A percentile compares a stretch with the other conserved stretches of the same genome.
phyloP scores from a whole-genome alignment of 2,329 filamentous ascomycete genomes.

The Curvularia eragrostidis region DNA sequence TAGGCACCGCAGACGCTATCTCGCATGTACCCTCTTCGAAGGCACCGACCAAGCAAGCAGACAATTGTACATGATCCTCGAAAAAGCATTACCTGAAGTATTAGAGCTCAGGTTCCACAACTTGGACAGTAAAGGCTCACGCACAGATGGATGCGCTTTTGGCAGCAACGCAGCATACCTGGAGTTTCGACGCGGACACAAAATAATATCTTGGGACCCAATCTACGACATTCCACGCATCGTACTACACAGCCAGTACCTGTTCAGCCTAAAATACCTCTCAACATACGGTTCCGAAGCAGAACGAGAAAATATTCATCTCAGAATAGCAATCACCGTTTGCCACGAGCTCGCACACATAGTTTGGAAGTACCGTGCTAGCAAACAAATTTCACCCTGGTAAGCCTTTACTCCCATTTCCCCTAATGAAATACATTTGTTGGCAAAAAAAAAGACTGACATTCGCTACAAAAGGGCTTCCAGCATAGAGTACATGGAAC shows the following conservation, averaged over 20 bases:
- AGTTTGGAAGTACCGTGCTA: slow-evolving; percentile 8
- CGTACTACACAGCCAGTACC: slow-evolving; percentile 9
- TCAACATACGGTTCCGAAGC: not conserved
- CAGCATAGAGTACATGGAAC: not conserved
- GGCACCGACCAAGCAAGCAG: not conserved
- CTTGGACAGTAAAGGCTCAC: not conserved
- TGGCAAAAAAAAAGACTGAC: not conserved
- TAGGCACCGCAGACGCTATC: not conserved
- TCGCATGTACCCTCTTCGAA: not conserved
- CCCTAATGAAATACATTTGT: too few species aligned
- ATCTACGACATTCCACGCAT: not conserved
- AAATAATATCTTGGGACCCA: not conserved
- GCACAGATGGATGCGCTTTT: not conserved
- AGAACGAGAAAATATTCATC: not conserved
- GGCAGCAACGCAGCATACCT: not conserved
- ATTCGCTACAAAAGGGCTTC: not conserved
- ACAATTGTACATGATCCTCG: not conserved
- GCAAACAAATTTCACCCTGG: not conserved
- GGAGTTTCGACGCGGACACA: not conserved
- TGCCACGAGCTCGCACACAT: slow-evolving; percentile 14
- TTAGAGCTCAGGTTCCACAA: slow-evolving; percentile 1
- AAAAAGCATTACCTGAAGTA: not conserved
- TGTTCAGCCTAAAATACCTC: slow-evolving; percentile 4
- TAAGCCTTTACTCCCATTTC: not conserved
- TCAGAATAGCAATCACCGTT: slow-evolving; percentile 10